A percentile compares a stretch with the other conserved stretches of the same genome.
phyloP scores from a whole-genome alignment of 2,329 filamentous ascomycete genomes.

The Remersonia thermophila region DNA sequence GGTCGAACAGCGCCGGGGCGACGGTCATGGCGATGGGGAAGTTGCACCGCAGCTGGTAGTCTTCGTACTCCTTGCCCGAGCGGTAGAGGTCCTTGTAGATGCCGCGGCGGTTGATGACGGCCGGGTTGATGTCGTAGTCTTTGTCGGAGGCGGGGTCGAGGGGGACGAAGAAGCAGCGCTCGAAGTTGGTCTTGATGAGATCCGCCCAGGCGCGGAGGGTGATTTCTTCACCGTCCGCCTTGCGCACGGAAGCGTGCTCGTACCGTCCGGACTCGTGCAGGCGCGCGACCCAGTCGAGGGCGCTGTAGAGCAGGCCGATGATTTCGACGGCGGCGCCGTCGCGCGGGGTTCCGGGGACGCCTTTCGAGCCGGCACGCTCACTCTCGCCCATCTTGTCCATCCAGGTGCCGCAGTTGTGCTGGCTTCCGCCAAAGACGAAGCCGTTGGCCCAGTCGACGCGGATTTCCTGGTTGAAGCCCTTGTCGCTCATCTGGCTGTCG shows the following conservation, averaged over 20 bases:
- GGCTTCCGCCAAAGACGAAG: conserved; percentile 86
- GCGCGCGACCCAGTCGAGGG: conserved; percentile 63
- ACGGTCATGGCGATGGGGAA: conserved; percentile 94
- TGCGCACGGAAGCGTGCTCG: conserved; percentile 59
- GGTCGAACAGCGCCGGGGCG: conserved; percentile 75
- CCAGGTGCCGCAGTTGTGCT: conserved; percentile 94
- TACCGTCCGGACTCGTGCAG: conserved; percentile 59
- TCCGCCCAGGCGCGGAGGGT: conserved; percentile 68
- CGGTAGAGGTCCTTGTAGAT: conserved; percentile 97
- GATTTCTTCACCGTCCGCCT: conserved; percentile 46
- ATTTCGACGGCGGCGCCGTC: conserved; percentile 95
- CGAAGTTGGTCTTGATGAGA: conserved; percentile 74
- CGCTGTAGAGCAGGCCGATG: conserved; percentile 84
- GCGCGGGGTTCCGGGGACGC: conserved; percentile 87
- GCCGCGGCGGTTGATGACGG: conserved; percentile 74
- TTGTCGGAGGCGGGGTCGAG: conserved; percentile 54
- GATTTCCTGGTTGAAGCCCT: conserved; percentile 86
- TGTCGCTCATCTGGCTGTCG: conserved; percentile 83
- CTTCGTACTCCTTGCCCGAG: conserved; percentile 90
- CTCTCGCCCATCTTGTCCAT: conserved; percentile 99
- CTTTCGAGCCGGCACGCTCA: conserved; percentile 78
- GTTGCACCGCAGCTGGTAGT: conserved; percentile 92
- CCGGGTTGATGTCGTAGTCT: conserved; percentile 67
- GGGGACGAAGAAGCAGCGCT: conserved; percentile 84
- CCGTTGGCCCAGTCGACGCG: conserved; percentile 85